Evolutionary conservation across 441 rosid genomes (phyloP), one percentile per base, ranked within the genome.

Genomic region (Lepidium campestre): DNA sequence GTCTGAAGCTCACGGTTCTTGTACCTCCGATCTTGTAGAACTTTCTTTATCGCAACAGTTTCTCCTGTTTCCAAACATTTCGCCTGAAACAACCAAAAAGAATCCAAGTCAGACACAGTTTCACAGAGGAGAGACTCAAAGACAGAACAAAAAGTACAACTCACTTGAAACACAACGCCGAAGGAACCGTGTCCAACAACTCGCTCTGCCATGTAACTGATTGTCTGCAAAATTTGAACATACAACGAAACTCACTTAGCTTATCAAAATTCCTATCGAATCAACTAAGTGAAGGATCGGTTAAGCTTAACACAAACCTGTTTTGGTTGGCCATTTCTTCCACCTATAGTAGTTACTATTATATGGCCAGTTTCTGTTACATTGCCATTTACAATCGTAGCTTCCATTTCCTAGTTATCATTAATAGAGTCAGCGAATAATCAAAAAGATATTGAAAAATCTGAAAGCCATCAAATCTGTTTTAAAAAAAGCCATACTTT

Each of bases 131-230:
- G 48, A 0, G 5, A 68, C 14, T 62, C 5, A 7, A 52, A n/a
- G 36, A 67, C 56, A 52, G 41, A 59, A 46, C 32, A 68, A 49
- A 45, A 14, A 35, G 29, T 37, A 60, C 53, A 19, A 19, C 77
- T 70, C 67, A 91, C 99, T 86, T 94, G 98, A 52, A 91, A 94
- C 15, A 94, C 99, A 77, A 94, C 93, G 10, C 99, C 99, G 32
- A 94, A 94, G 48, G 99, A 91, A 62, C 99, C 99, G 5, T 91
- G 91, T 22, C 99, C 99, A 68, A 93, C 97, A 45, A 82, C 90
- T 41, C 91, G 90, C 79, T 93, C 99, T 17, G 99, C 99, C 97
- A 93, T 93, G 80, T 91, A 93, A 79, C 96, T 93, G 57, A 93
- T 93, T 2, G 97, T 89, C 99, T 93, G 82, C 18, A 74, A 76